These are phyloP conservation scores for Cercospora sesami DNA, from an alignment of 2,329 filamentous ascomycete species.

Conservation along the genomic window DNA sequence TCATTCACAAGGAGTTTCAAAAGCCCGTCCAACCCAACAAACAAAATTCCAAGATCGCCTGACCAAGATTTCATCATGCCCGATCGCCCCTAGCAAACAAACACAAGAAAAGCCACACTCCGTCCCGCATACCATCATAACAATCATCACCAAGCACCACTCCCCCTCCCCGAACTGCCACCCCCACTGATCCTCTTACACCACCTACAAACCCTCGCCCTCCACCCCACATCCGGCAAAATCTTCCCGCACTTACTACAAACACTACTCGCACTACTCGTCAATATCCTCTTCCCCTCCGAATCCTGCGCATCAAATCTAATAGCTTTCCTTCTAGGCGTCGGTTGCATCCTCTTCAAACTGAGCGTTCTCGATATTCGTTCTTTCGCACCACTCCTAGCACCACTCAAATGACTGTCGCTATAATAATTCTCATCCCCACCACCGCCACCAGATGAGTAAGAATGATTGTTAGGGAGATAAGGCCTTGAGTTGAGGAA, in stretches of 20 bases:
- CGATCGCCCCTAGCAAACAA: neutral
- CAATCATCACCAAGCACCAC: neutral
- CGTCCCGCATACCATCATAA: neutral
- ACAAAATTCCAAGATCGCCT: neutral
- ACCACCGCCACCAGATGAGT: neutral
- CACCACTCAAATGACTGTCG: neutral
- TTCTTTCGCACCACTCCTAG: neutral
- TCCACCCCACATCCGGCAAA: conserved; percentile 10
- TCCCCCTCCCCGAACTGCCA: neutral
- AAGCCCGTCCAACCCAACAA: neutral
- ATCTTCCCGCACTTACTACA: conserved; percentile 12
- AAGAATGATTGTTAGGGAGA: neutral
- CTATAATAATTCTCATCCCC: neutral
- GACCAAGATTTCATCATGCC: neutral
- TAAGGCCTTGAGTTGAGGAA: neutral
- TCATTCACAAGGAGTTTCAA: neutral
- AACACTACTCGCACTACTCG: conserved; percentile 11
- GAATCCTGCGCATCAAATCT: conserved; percentile 12
- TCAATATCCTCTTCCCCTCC: conserved; percentile 11
- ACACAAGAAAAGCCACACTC: neutral
- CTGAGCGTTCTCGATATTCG: neutral
- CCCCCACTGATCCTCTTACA: conserved; percentile 10
- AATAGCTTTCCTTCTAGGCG: neutral
- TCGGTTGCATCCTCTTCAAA: neutral
- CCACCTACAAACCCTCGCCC: conserved; percentile 7